A percentile compares a stretch with the other conserved stretches of the same genome.
phyloP scores from a whole-genome alignment of 371 early-diverging fungal species.

The Circinella minor region DNA sequence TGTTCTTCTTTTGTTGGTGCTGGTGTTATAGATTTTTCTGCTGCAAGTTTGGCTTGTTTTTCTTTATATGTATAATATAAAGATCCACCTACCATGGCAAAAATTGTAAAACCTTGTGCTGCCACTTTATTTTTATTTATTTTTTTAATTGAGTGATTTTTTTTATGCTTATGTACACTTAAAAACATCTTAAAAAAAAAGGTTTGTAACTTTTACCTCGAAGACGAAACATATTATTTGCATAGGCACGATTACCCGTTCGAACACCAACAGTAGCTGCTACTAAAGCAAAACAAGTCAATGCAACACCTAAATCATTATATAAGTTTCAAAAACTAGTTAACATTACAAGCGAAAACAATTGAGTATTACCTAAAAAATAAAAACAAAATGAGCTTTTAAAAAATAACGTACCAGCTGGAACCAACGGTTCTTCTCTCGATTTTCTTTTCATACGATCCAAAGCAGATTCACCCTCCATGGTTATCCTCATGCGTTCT shows the following conservation, averaged over 20 bases:
- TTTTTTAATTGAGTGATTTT: neutral
- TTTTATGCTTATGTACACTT: neutral
- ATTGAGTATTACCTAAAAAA: neutral
- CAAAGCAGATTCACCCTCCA: slow-evolving; percentile 47
- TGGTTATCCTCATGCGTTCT: slow-evolving; percentile 43
- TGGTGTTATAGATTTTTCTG: slow-evolving; percentile 8
- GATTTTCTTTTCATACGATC: slow-evolving; percentile 51
- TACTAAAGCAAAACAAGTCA: slow-evolving; percentile 55
- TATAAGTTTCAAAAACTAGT: too few species aligned
- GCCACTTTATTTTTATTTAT: slow-evolving; percentile 36
- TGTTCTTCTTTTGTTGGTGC: slow-evolving; percentile 2
- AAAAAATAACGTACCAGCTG: slow-evolving; percentile 39
- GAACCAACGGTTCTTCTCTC: slow-evolving; percentile 54
- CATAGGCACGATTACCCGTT: slow-evolving; percentile 50
- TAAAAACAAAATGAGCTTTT: neutral
- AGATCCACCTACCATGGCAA: slow-evolving; percentile 55
- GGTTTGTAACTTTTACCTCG: slow-evolving; percentile 32
- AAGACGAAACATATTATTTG: slow-evolving; percentile 57
- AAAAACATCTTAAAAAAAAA: neutral
- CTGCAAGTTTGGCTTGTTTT: slow-evolving; percentile 22
- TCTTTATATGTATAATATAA: slow-evolving; percentile 45
- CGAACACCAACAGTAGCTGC: slow-evolving; percentile 56
- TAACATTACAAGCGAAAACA: too few species aligned
- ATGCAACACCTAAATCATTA: slow-evolving; percentile 41
- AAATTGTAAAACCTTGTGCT: slow-evolving; percentile 50